These are phyloP conservation scores for Umbelopsis sp. DNA, from an alignment of 371 early-diverging fungal species.

Conservation along the genomic window DNA sequence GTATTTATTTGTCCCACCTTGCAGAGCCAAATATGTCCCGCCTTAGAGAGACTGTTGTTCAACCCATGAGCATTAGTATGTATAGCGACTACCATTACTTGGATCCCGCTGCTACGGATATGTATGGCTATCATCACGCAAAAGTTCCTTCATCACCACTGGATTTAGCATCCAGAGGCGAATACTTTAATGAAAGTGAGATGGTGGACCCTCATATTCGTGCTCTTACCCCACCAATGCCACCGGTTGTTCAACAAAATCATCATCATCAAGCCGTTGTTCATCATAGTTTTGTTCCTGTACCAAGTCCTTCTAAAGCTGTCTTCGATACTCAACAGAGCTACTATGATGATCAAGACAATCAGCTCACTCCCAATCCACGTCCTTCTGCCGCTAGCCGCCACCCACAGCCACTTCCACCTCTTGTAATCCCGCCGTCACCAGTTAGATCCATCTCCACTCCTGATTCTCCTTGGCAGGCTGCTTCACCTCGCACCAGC, in stretches of 20 bases:
- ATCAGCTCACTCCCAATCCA: conserved; percentile 1
- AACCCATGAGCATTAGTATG: conserved; percentile 31
- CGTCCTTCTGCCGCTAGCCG: conserved; percentile 21
- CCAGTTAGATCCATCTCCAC: conserved; percentile 29
- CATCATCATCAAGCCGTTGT: conserved; percentile 13
- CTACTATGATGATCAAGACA: neutral
- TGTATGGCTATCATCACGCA: conserved; percentile 24
- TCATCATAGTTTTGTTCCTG: conserved; percentile 7
- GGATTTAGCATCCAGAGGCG: conserved; percentile 4
- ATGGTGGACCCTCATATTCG: conserved; percentile 29
- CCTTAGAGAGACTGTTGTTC: conserved; percentile 27
- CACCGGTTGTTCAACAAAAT: conserved; percentile 25
- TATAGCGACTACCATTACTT: conserved; percentile 20
- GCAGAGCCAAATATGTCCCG: conserved; percentile 31
- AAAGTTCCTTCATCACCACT: conserved; percentile 22
- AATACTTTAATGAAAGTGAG: conserved; percentile 16
- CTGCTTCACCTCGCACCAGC: conserved; percentile 27
- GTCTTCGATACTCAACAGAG: conserved; percentile 14
- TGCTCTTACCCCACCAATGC: conserved; percentile 22
- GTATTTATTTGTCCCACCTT: neutral
- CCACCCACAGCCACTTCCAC: conserved; percentile 37
- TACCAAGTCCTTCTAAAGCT: conserved; percentile 17
- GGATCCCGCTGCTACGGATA: conserved; percentile 22
- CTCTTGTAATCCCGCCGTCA: conserved; percentile 38
- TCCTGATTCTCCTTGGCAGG: conserved; percentile 22